A percentile compares a stretch with the other conserved stretches of the same genome.
phyloP scores from a whole-genome alignment of 805 yeast species.

The Torulaspora microellipsoides region DNA sequence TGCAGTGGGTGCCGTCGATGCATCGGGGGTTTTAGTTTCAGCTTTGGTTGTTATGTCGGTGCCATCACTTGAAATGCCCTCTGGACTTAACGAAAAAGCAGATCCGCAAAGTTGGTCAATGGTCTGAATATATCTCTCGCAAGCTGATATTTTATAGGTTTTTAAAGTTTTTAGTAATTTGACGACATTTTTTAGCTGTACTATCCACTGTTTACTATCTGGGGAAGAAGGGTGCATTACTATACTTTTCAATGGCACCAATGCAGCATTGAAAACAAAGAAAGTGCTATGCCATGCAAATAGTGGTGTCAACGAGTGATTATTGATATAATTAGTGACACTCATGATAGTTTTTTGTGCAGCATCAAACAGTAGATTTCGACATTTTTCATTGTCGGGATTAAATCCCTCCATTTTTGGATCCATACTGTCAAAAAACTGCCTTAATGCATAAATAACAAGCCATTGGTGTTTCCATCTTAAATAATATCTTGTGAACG shows the following conservation, averaged over 20 bases:
- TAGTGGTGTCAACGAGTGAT: constrained; percentile 40
- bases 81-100: background rate
- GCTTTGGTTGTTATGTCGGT: too few species aligned
- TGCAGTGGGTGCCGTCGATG: too few species aligned
- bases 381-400: constrained; percentile 38
- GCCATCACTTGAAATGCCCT: background rate
- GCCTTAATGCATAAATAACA: constrained; percentile 51
- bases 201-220: background rate
- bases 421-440: constrained; percentile 38
- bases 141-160: constrained; percentile 4
- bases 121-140: constrained; percentile 8
- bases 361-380: constrained; percentile 43
- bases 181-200: constrained; percentile 2
- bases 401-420: constrained; percentile 32
- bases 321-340: constrained; percentile 39
- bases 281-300: constrained; percentile 62
- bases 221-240: constrained; percentile 16
- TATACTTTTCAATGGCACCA: constrained; percentile 49
- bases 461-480: constrained; percentile 57
- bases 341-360: constrained; percentile 51
- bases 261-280: constrained; percentile 57
- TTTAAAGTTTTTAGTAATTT: constrained; percentile 1
- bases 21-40: too few species aligned
- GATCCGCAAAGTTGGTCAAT: constrained; percentile 5
- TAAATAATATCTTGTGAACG: constrained; percentile 48